A percentile compares a stretch with the other conserved stretches of the same genome.
phyloP scores from a whole-genome alignment of 768 basidiomycete species.

The Cystofilobasidium bisporidii region DNA sequence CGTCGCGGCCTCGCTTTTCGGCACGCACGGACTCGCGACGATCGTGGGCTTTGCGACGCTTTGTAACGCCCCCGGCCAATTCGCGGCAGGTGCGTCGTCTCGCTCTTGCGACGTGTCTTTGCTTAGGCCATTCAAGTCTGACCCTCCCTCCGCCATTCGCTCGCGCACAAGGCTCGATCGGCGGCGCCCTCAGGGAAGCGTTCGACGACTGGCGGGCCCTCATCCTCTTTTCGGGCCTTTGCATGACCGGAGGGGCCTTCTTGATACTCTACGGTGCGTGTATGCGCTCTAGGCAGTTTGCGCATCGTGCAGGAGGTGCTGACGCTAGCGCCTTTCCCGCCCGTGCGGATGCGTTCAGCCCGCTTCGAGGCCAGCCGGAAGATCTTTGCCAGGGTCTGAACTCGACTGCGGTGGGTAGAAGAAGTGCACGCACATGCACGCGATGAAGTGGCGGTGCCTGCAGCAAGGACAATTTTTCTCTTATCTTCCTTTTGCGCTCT shows the following conservation, averaged over 20 bases:
- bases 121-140: not conserved
- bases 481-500: too few species aligned
- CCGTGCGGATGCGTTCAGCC: too few species aligned
- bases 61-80: slow-evolving; percentile 7
- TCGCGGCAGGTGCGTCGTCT: not conserved
- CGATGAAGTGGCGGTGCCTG: too few species aligned
- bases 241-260: not conserved
- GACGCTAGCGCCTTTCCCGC: too few species aligned
- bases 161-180: not conserved
- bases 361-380: not conserved
- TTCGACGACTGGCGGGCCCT: slow-evolving; percentile 4
- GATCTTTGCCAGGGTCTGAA: not conserved
- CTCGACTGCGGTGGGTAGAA: too few species aligned
- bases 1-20: slow-evolving; percentile 15
- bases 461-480: too few species aligned
- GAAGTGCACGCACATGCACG: too few species aligned
- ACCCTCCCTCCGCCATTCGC: too few species aligned
- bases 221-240: not conserved
- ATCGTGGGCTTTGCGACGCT: slow-evolving; percentile 13
- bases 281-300: too few species aligned
- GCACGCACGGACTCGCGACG: slow-evolving; percentile 1
- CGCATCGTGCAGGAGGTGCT: too few species aligned
- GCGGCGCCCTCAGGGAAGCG: not conserved
- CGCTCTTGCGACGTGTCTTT: not conserved
- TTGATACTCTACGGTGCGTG: slow-evolving; percentile 11